Evolutionary conservation across 306 rosid species (phyloP).

Genomic region (Trifolium fragiferum): DNA sequence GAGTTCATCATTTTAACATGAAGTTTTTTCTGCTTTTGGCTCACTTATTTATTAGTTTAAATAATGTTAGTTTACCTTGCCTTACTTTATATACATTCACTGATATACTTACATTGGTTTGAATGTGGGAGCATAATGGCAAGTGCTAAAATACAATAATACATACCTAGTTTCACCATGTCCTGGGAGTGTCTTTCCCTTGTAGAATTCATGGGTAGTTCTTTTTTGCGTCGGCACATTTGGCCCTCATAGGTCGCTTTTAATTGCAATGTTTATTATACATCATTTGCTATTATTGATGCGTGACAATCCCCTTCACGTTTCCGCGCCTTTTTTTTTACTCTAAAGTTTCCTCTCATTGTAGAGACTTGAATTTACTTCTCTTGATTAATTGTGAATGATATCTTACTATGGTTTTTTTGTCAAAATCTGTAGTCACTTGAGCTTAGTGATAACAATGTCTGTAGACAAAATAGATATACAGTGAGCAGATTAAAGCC

Average conservation of each 20-base stretch:
- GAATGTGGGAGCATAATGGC: background rate
- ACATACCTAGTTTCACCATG: background rate
- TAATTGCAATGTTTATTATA: background rate
- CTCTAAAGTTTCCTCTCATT: background rate
- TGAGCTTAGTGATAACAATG: background rate
- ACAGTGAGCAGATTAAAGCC: background rate
- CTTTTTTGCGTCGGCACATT: background rate
- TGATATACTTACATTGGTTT: conserved; percentile 20
- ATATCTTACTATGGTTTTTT: background rate
- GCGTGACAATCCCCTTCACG: background rate
- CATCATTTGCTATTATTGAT: background rate
- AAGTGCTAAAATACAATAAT: background rate
- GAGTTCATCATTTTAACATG: conserved; percentile 49
- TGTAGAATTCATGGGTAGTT: background rate
- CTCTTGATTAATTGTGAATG: background rate
- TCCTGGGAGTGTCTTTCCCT: background rate
- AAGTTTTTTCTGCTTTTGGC: conserved; percentile 41
- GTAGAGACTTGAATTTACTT: background rate
- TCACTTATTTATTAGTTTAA: conserved; percentile 26
- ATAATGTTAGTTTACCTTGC: conserved; percentile 21
- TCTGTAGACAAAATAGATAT: background rate
- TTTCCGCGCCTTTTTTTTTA: background rate
- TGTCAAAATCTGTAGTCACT: background rate
- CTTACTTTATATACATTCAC: conserved; percentile 36
- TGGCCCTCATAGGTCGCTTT: background rate